These are phyloP conservation scores for Colletotrichum brevisporum DNA, from an alignment of 2,329 filamentous ascomycete species.

Conservation along the genomic window DNA sequence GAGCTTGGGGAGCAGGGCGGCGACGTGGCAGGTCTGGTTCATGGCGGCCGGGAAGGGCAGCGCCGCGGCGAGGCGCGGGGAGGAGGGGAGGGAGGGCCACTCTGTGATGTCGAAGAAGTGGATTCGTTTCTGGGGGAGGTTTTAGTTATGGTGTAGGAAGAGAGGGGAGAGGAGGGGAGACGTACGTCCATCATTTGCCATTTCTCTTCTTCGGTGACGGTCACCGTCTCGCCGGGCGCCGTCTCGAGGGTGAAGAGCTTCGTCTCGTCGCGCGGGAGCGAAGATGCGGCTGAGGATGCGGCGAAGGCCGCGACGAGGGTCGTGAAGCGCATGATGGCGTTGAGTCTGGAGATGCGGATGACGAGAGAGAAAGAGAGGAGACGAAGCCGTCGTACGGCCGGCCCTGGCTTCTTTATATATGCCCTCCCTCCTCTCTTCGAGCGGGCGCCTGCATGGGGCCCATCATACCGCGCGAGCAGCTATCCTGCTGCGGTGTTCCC, in stretches of 20 bases:
- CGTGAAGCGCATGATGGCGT: slow-evolving; percentile 40
- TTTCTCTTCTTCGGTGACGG: slow-evolving; percentile 46
- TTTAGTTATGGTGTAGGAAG: not conserved
- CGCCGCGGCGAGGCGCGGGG: slow-evolving; percentile 30
- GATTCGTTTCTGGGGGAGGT: slow-evolving; percentile 37
- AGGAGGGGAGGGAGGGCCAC: slow-evolving; percentile 33
- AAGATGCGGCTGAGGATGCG: slow-evolving; percentile 34
- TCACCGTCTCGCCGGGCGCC: slow-evolving; percentile 42
- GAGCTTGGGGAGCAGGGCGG: slow-evolving; percentile 37
- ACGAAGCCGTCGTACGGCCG: not conserved
- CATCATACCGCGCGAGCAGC: not conserved
- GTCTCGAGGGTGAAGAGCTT: slow-evolving; percentile 43
- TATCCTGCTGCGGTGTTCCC: no score
- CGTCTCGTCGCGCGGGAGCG: slow-evolving; percentile 33
- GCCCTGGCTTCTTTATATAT: not conserved
- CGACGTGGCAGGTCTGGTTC: slow-evolving; percentile 42
- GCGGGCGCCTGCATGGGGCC: not conserved
- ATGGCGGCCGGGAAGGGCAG: slow-evolving; percentile 42
- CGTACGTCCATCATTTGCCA: slow-evolving; percentile 45
- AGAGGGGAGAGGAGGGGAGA: not conserved
- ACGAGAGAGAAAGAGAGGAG: not conserved
- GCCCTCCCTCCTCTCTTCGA: not conserved
- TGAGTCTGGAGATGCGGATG: not conserved
- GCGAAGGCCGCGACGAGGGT: slow-evolving; percentile 43
- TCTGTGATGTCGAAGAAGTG: slow-evolving; percentile 47